phyloP scores from a whole-genome alignment of 164 flowering plant genomes.

The Annona squamosa region DNA sequence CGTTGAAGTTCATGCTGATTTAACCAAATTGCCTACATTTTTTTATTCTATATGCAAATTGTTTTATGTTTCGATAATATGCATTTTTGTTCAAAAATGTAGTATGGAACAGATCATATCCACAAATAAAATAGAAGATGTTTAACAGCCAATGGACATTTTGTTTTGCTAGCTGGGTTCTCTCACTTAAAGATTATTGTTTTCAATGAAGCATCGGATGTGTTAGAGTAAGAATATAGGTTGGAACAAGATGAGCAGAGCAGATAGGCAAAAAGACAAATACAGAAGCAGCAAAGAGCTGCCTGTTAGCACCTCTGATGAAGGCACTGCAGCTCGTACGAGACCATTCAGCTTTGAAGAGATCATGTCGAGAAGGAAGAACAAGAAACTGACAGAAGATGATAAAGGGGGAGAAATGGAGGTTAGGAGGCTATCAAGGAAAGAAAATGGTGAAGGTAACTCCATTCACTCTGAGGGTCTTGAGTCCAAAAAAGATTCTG shows the following conservation, averaged over 20 bases:
- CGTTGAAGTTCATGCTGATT: background rate
- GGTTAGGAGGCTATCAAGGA: constrained; percentile 8
- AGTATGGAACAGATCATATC: background rate
- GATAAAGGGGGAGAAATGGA: constrained; percentile 21
- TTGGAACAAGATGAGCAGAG: constrained; percentile 38
- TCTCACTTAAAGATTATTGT: background rate
- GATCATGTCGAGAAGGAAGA: constrained; percentile 65
- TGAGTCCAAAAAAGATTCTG: constrained; percentile 16
- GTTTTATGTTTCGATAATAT: background rate
- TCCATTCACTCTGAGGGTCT: constrained; percentile 18
- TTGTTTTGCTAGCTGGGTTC: background rate
- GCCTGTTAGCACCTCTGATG: constrained; percentile 25
- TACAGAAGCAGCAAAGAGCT: constrained; percentile 16
- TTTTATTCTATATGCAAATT: background rate
- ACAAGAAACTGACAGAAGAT: constrained; percentile 33
- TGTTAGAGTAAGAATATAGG: constrained; percentile 3
- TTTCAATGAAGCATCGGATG: background rate
- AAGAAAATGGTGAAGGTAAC: constrained; percentile 17
- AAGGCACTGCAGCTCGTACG: constrained; percentile 85
- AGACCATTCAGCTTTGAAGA: constrained; percentile 84
- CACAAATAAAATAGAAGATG: background rate
- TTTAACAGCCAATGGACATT: background rate
- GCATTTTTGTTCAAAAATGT: background rate
- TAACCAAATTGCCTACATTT: background rate
- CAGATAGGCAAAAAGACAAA: constrained; percentile 28